Conservation (phyloP, 2,329 filamentous ascomycete species). For the Cadophora sp. region DNA sequence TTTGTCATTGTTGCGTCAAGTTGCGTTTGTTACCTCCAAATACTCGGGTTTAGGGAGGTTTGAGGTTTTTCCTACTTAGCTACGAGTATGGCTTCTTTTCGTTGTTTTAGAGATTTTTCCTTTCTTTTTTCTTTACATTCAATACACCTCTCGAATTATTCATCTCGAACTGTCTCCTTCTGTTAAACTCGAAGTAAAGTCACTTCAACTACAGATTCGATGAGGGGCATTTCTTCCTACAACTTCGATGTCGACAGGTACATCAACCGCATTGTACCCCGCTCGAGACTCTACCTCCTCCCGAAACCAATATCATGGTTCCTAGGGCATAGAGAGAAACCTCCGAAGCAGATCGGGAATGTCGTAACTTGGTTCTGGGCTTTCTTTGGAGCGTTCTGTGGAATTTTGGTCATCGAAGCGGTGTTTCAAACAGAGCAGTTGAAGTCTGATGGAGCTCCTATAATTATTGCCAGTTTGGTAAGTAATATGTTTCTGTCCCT, state of each 20-base stretch:
- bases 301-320: slow-evolving; percentile 72
- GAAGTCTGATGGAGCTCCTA: slow-evolving; percentile 56
- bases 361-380: slow-evolving; percentile 66
- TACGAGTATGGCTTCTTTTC: background rate
- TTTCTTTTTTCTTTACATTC: background rate
- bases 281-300: slow-evolving; percentile 66
- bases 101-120: background rate
- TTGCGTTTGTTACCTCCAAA: slow-evolving; percentile 5
- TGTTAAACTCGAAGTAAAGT: slow-evolving; percentile 1
- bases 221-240: background rate
- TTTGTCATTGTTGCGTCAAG: slow-evolving; percentile 29
- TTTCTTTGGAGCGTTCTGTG: slow-evolving; percentile 67
- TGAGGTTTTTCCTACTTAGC: background rate
- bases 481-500: too few species aligned
- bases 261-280: slow-evolving; percentile 73
- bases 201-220: background rate
- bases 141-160: background rate
- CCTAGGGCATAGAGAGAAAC: slow-evolving; percentile 64
- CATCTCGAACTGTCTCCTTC: background rate
- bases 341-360: slow-evolving; percentile 56
- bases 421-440: slow-evolving; percentile 62
- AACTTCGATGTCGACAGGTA: slow-evolving; percentile 78
- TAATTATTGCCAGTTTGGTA: slow-evolving; percentile 76
- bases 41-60: background rate
- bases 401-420: slow-evolving; percentile 64